Evolutionary conservation across 2,329 filamentous ascomycete genomes (phyloP), one percentile per base, ranked within the genome.

Genomic region (Neospermospora avenae): DNA sequence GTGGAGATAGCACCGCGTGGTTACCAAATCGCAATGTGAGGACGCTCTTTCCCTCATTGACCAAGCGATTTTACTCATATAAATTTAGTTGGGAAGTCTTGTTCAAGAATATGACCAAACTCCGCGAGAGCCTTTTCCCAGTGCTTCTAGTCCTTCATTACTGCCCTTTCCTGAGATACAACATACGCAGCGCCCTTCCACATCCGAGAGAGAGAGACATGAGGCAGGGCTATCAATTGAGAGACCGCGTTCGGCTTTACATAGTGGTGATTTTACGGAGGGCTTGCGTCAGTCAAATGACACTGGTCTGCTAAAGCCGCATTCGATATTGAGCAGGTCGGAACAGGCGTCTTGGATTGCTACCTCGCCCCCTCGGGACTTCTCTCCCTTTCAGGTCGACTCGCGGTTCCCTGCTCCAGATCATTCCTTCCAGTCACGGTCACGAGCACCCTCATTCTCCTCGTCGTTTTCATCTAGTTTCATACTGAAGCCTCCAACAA

Each of bases 401-500:
- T 60, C 65, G 49, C 67, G 65, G 58, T 68, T 70, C 58, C 66
- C 68, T 49, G 49, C 68, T 39, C 57, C 58, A 37, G 67, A 69
- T 18, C 49, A 41, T 37, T 25, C 62, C 37, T 35, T 59, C 11
- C 39, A 45, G n/a, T 24, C 44, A 44, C 65, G 63, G 25, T 68
- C 66, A 52, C 65, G 68, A 62, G 70, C 70, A 39, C 87, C 87
- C 7, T 87, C 85, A 0, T 70, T 89, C 10, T 88, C 87, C 3
- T 91, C 87, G 7, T 89, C 91, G 1, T 80, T 90, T 14, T 88
- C 89, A 0, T 89, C 87, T 1, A 92, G 85, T 68, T 97, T 96
- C 73, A 81, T 89, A 34, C 89, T 96, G 63, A 89, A 93, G 74
- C 85, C 90, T 2, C 93, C 95, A 0, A 98, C 95, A 2, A 98